Conservation (phyloP, 2,329 filamentous ascomycete species). For the Ophiocordyceps polyrhachis-furcata region DNA sequence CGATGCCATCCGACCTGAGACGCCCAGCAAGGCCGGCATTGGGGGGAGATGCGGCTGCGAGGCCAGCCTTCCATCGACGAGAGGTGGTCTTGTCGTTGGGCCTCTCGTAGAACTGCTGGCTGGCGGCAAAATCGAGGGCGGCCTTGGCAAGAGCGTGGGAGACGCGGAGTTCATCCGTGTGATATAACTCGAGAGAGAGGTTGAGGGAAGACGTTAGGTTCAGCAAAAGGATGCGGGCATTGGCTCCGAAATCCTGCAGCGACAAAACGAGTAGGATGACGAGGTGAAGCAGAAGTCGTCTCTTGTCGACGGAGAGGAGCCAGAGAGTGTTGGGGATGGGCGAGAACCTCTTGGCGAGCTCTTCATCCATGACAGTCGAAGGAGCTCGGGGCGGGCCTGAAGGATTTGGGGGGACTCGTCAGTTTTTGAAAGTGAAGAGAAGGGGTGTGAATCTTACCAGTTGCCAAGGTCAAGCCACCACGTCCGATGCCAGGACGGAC, state of each 20-base stretch:
- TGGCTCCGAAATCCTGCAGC: constrained; percentile 57
- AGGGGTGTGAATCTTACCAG: constrained; percentile 12
- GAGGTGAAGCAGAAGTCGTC: constrained; percentile 50
- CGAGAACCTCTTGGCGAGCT: constrained; percentile 31
- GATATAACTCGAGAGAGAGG: constrained; percentile 44
- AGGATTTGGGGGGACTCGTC: neutral
- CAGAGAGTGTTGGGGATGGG: constrained; percentile 43
- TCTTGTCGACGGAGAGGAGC: constrained; percentile 38
- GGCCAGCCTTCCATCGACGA: constrained; percentile 54
- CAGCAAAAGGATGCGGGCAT: constrained; percentile 53
- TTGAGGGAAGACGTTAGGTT: constrained; percentile 52
- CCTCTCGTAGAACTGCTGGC: constrained; percentile 13
- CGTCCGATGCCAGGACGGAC: constrained; percentile 13
- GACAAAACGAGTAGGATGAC: constrained; percentile 56
- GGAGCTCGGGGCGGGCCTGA: constrained; percentile 21
- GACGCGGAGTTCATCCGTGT: constrained; percentile 56
- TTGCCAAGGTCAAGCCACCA: constrained; percentile 12
- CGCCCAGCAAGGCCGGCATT: constrained; percentile 54
- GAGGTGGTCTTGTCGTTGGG: constrained; percentile 43
- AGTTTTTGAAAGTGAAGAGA: neutral
- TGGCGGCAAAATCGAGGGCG: constrained; percentile 30
- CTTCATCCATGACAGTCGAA: constrained; percentile 24
- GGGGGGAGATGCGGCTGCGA: constrained; percentile 26
- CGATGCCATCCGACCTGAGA: constrained; percentile 60
- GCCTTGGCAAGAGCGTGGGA: constrained; percentile 57